Evolutionary conservation across 768 basidiomycete genomes (phyloP), one percentile per base, ranked within the genome.

Genomic region (Dentipellis fragilis): DNA sequence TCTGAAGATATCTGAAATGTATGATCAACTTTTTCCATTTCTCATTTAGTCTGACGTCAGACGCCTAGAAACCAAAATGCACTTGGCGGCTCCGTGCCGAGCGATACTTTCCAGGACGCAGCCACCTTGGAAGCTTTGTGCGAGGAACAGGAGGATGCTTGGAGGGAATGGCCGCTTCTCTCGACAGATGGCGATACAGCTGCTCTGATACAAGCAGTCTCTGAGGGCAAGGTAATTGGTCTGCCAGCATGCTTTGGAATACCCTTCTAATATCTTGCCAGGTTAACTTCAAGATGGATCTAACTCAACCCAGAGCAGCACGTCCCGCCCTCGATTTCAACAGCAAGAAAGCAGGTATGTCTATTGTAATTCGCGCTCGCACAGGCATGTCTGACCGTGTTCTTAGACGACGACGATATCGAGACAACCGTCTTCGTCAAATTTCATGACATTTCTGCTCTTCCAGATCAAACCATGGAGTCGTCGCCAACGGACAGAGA

Each of bases 341-440:
- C 61, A 95, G 89, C 68, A 91, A 91, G 72, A 89, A 90, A 75
- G 85, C 87, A 60, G 89, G 90, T 87, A 58, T 54, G 75, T 49
- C 8, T 17, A 23, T 10, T 17, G 11, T 49, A 6, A 29, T 19
- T 10, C 5, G 51, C 21, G 5, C 10, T 49, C 29, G 17, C 49
- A 17, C 48, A 7, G 59, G 59, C 53, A 49, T 19, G 57, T 39
- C 36, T 29, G 12, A 45, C 45, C 39, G 59, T 39, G 16, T 3
- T 21, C 12, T 16, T 29, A 92, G 90, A 90, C 64, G 90, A 93
- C 63, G 86, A 91, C 67, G 80, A 91, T 62, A 84, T 91, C 49
- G 90, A 93, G 69, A 87, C 85, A 4, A 66, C 71, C 8, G 72
- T 93, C 52, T 71, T 71, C 58, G 72, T 84, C 49, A 77, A 70